A percentile compares a stretch with the other conserved stretches of the same genome.
Conservation (phyloP, 805 yeast genomes). For the Candida wancherniae region DNA sequence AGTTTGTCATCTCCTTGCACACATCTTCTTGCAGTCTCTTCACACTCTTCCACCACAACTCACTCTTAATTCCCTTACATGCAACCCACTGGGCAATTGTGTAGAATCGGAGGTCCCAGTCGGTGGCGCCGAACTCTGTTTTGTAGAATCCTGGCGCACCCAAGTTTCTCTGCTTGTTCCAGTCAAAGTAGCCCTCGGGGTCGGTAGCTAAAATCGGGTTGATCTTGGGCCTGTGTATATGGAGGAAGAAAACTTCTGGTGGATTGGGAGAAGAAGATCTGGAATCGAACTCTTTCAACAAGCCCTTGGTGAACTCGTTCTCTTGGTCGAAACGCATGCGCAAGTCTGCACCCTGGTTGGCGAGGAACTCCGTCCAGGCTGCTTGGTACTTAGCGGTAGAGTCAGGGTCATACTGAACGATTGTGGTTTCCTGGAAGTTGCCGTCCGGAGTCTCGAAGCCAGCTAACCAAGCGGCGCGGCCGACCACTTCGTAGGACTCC, state of each 20-base stretch:
- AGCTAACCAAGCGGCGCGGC: constrained; percentile 21
- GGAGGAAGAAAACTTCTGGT: constrained; percentile 19
- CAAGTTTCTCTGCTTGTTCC: constrained; percentile 18
- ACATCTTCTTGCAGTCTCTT: constrained; percentile 15
- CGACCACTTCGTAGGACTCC: constrained; percentile 27
- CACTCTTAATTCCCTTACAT: constrained; percentile 19
- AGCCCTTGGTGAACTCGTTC: constrained; percentile 9
- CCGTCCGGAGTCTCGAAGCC: constrained; percentile 12
- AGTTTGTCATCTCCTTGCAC: constrained; percentile 19
- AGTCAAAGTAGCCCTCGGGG: constrained; percentile 8
- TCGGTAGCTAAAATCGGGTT: constrained; percentile 8
- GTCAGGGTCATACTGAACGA: constrained; percentile 21
- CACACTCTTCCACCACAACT: constrained; percentile 17
- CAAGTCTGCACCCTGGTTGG: constrained; percentile 14
- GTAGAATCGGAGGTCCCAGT: constrained; percentile 24
- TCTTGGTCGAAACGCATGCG: constrained; percentile 18
- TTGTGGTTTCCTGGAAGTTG: constrained; percentile 19
- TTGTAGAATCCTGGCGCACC: constrained; percentile 16
- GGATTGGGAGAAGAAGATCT: constrained; percentile 3
- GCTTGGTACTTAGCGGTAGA: constrained; percentile 9
- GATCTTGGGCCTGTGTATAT: constrained; percentile 20
- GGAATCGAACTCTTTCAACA: constrained; percentile 12
- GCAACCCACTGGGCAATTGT: constrained; percentile 23
- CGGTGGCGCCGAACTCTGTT: constrained; percentile 15
- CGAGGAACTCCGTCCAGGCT: constrained; percentile 16